These are phyloP conservation scores for Calamus simplicifolius DNA, from an alignment of 176 grass and related monocot species.

Conservation along the genomic window DNA sequence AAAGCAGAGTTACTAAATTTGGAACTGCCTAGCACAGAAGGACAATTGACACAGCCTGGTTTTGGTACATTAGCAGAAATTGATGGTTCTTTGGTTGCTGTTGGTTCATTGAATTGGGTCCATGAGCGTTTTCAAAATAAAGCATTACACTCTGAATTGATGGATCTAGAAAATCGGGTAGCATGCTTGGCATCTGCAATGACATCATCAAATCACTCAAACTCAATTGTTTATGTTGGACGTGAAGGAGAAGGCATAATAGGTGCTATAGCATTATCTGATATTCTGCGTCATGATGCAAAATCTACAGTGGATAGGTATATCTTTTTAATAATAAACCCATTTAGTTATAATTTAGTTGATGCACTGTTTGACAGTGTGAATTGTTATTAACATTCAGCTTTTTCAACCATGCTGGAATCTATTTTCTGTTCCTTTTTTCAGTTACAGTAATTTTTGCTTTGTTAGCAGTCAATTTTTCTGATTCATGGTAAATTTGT, in stretches of 20 bases:
- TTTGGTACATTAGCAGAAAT: slow-evolving; percentile 94
- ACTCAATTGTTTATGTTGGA: slow-evolving; percentile 78
- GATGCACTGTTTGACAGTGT: background rate
- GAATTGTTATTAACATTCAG: too few relatives aligned
- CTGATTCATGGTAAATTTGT: too few relatives aligned
- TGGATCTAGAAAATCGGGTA: slow-evolving; percentile 45
- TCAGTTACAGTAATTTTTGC: too few relatives aligned
- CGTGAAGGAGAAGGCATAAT: slow-evolving; percentile 91
- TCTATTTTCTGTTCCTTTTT: too few relatives aligned
- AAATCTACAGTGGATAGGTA: slow-evolving; percentile 69
- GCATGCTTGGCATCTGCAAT: slow-evolving; percentile 35
- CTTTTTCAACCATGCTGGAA: too few relatives aligned
- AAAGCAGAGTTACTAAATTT: slow-evolving; percentile 64
- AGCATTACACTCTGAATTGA: slow-evolving; percentile 32
- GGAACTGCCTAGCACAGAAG: slow-evolving; percentile 59
- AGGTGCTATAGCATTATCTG: slow-evolving; percentile 80
- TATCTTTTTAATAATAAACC: background rate
- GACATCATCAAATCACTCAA: slow-evolving; percentile 54
- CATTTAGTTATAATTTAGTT: background rate
- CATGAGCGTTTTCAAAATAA: slow-evolving; percentile 64
- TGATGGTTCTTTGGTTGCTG: slow-evolving; percentile 82
- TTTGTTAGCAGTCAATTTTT: too few relatives aligned
- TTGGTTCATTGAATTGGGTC: slow-evolving; percentile 80
- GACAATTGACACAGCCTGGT: slow-evolving; percentile 81
- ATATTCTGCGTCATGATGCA: slow-evolving; percentile 77